phyloP scores from a whole-genome alignment of 352 stramenopile genomes.

The Pythium aristosporum region DNA sequence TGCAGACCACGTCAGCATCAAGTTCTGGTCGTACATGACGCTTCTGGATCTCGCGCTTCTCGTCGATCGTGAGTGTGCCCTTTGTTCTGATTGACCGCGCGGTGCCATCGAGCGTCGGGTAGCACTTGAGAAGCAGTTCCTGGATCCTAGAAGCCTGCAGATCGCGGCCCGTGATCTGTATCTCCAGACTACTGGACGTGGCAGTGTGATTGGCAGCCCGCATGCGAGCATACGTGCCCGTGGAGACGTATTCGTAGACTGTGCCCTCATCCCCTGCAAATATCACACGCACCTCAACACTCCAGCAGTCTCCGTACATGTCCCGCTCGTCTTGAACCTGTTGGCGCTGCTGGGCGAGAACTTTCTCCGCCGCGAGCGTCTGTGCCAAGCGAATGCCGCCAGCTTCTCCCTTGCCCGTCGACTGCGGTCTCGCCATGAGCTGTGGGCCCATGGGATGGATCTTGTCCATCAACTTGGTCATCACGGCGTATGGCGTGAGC shows the following conservation, averaged over 20 bases:
- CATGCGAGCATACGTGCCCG: slow-evolving; percentile 42
- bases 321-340: slow-evolving; percentile 3
- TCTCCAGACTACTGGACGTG: slow-evolving; percentile 24
- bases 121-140: slow-evolving; percentile 60
- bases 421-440: slow-evolving; percentile 22
- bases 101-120: slow-evolving; percentile 37
- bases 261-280: slow-evolving; percentile 47
- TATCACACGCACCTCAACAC: slow-evolving; percentile 47
- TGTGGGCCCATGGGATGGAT: slow-evolving; percentile 35
- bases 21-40: slow-evolving; percentile 48
- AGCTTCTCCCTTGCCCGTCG: neutral
- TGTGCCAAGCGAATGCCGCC: slow-evolving; percentile 55
- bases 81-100: slow-evolving; percentile 44
- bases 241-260: slow-evolving; percentile 62
- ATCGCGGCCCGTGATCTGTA: slow-evolving; percentile 47
- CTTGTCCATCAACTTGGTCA: slow-evolving; percentile 47
- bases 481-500: slow-evolving; percentile 49
- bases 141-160: slow-evolving; percentile 47
- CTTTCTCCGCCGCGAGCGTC: slow-evolving; percentile 44
- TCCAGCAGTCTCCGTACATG: slow-evolving; percentile 43
- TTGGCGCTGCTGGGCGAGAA: slow-evolving; percentile 20
- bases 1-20: neutral
- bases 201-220: slow-evolving; percentile 1
- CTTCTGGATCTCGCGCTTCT: slow-evolving; percentile 71
- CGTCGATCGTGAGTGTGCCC: slow-evolving; percentile 42